Evolutionary conservation across 176 grass and related monocot genomes (phyloP).

Genomic region (Aegilops tauschii): DNA sequence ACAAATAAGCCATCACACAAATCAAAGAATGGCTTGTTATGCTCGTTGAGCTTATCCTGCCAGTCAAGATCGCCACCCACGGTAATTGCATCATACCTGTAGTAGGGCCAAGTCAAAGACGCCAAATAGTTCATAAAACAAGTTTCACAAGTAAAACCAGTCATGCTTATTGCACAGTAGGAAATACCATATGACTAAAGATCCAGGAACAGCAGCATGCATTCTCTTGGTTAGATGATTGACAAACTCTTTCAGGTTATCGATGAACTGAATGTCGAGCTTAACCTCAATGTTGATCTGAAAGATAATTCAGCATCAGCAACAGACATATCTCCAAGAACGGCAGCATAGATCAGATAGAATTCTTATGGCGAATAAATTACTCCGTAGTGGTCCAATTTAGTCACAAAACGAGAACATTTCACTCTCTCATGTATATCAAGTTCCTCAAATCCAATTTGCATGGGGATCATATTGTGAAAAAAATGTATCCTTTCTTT

Average conservation of each 20-base stretch:
- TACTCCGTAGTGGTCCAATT: neutral
- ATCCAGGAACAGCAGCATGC: constrained; percentile 69
- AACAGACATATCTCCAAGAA: neutral
- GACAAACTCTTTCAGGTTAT: constrained; percentile 88
- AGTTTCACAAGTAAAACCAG: neutral
- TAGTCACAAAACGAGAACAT: neutral
- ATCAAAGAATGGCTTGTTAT: constrained; percentile 90
- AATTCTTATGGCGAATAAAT: neutral
- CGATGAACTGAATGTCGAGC: constrained; percentile 53
- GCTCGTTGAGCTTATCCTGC: constrained; percentile 74
- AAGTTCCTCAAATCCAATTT: neutral
- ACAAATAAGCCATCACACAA: constrained; percentile 86
- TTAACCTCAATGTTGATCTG: constrained; percentile 89
- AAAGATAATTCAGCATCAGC: constrained; percentile 45
- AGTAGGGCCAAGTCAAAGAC: neutral
- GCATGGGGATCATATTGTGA: neutral
- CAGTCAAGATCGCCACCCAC: constrained; percentile 62
- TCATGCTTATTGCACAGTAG: neutral
- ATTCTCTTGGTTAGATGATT: constrained; percentile 72
- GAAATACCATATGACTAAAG: constrained; percentile 81
- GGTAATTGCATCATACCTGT: constrained; percentile 84
- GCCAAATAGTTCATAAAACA: neutral
- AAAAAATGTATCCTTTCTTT: neutral
- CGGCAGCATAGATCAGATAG: neutral
- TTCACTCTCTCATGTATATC: neutral